Base-by-base conservation (phyloP, 106 monocot species). In the Allium fistulosum region DNA sequence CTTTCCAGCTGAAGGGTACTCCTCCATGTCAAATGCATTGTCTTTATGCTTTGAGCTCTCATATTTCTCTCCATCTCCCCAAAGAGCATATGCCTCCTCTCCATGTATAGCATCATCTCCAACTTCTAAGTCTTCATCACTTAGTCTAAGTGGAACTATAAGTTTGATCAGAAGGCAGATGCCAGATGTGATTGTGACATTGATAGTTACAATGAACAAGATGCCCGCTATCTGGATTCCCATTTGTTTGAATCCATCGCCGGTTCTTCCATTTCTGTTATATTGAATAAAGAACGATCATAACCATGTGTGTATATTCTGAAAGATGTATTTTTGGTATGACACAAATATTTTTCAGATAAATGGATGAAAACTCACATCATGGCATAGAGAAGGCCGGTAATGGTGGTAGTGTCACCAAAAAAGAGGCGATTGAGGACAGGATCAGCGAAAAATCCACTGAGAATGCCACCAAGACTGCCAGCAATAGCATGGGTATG, bases 1-100 rank as follows among this genome's bases (percentile, higher is more conserved):
- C 51, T 72, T 62, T 13, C 49, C 61, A 9, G 27, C 13, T 11
- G 71, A 12, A 17, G 61, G 49, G 49, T 51, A 62, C 51, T 62
- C 71, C 51, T 72, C 71, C 3, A 72, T 27, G 14, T 72, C 61
- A 9, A 61, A 72, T 10, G 11, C 17, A 7, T 7, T 18, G 71
- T 60, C 37, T 5, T 37, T 59, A 49, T 71, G 71, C 59, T 71
- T 71, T 9, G 71, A 48, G 17, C 11, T 71, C 71, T 60, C 71
- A 49, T 59, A 71, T 62, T 52, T 62, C 71, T 62, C 71, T 9
- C 71, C 71, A n/a, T 62, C 71, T 13, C 71, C 62, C 71, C 71
- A 62, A 18, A 72, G 62, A 7, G 71, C 71, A 45, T 72, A 72
- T 11, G 71, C 61, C 71, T 62, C 71, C 71, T 72, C 71, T 2